phyloP scores from a whole-genome alignment of 345 rosid genomes.

The Anacardium occidentale region DNA sequence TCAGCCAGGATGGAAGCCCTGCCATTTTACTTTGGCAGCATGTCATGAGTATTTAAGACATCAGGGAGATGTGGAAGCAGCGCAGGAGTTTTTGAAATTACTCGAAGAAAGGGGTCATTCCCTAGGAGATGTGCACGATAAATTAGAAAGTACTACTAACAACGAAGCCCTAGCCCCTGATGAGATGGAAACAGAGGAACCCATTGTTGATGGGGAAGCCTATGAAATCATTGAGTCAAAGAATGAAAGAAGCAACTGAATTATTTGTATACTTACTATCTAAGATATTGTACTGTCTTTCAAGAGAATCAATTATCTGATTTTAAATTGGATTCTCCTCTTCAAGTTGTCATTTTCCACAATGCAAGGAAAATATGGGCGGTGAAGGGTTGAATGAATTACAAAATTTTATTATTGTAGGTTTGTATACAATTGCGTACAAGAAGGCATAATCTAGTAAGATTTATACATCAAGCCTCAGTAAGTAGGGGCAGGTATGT shows the following conservation, averaged over 20 bases:
- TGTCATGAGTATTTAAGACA: constrained; percentile 39
- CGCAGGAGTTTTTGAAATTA: constrained; percentile 21
- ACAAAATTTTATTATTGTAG: neutral
- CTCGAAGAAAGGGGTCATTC: constrained; percentile 13
- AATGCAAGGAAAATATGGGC: neutral
- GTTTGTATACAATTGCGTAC: no score
- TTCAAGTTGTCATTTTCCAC: neutral
- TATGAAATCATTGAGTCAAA: constrained; percentile 5
- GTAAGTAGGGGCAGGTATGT: neutral
- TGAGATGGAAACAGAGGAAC: constrained; percentile 14
- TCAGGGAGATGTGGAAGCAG: constrained; percentile 28
- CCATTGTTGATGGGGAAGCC: neutral
- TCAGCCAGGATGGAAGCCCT: constrained; percentile 33
- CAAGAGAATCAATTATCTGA: neutral
- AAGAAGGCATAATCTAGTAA: neutral
- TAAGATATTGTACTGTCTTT: neutral
- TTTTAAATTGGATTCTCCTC: neutral
- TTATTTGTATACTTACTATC: neutral
- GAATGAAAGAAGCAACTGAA: constrained; percentile 8
- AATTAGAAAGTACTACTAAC: neutral
- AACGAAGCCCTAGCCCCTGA: neutral
- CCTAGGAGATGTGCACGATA: neutral
- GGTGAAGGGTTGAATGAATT: neutral
- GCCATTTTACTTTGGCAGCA: constrained; percentile 31
- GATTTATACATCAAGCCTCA: neutral